A percentile compares a stretch with the other conserved stretches of the same genome.
These are phyloP conservation scores for Astrephomene gubernaculifera DNA, from an alignment of 139 green algal species.

Conservation along the genomic window DNA sequence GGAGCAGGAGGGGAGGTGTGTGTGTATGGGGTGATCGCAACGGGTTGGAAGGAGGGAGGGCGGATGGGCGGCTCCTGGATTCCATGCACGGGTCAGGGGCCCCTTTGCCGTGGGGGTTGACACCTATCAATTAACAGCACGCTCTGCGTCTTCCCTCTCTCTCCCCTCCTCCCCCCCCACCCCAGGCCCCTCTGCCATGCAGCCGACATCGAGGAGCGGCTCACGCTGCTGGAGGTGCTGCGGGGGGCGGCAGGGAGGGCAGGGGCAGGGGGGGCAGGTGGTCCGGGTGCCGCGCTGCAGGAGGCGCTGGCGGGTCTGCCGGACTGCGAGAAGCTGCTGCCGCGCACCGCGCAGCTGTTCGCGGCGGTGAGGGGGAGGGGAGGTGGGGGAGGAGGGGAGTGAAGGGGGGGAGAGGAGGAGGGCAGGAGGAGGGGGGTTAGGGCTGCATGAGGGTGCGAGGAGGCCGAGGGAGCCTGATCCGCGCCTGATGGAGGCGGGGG, in stretches of 20 bases:
- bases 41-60: too few relatives aligned
- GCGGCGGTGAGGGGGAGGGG: not conserved
- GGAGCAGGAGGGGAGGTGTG: too few relatives aligned
- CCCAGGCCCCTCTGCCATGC: conserved; percentile 47
- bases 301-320: conserved; percentile 27
- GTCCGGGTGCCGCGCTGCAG: conserved; percentile 34
- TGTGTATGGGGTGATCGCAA: too few relatives aligned
- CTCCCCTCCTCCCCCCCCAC: not conserved
- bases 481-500: too few relatives aligned
- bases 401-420: not conserved
- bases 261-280: too few relatives aligned
- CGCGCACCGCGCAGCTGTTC: conserved; percentile 39
- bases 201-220: conserved; percentile 51
- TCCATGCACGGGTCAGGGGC: too few relatives aligned
- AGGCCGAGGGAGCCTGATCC: too few relatives aligned
- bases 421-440: not conserved
- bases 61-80: too few relatives aligned
- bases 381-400: not conserved
- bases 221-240: conserved; percentile 48
- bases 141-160: not conserved
- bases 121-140: too few relatives aligned
- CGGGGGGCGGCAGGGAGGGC: too few relatives aligned
- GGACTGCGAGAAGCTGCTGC: conserved; percentile 59
- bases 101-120: too few relatives aligned
- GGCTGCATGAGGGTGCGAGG: too few relatives aligned